These are phyloP conservation scores for Geotrichum aggregatum DNA, from an alignment of 1,139 yeast species.

Conservation along the genomic window DNA sequence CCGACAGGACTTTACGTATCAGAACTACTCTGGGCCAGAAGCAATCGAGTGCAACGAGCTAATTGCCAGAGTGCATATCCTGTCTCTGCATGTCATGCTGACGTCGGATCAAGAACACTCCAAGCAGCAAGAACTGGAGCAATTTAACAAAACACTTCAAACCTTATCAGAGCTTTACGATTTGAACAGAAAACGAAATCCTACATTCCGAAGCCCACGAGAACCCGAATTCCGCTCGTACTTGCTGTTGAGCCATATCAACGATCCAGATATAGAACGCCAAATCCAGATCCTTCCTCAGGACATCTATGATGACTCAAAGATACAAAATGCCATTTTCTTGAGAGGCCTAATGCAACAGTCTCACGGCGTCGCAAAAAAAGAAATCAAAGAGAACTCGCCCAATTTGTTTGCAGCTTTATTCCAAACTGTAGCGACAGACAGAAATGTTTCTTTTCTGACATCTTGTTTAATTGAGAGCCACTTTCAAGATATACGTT, in stretches of 20 bases:
- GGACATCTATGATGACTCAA: constrained; percentile 49
- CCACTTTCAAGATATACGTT: constrained; percentile 73
- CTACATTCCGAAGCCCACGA: constrained; percentile 50
- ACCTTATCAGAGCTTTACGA: constrained; percentile 84
- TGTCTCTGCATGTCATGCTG: constrained; percentile 84
- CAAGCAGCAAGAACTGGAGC: constrained; percentile 93
- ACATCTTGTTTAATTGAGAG: constrained; percentile 74
- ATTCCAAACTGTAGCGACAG: constrained; percentile 51
- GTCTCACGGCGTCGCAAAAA: constrained; percentile 53
- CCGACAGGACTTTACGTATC: constrained; percentile 94
- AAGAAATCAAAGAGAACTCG: constrained; percentile 51
- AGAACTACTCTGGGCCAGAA: constrained; percentile 89
- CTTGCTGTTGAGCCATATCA: constrained; percentile 69
- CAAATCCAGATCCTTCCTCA: constrained; percentile 67
- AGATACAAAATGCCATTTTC: constrained; percentile 69
- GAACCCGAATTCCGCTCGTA: constrained; percentile 95
- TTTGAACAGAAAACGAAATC: constrained; percentile 66
- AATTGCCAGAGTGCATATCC: constrained; percentile 82
- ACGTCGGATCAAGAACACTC: constrained; percentile 70
- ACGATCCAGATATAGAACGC: constrained; percentile 82
- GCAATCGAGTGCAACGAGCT: constrained; percentile 90
- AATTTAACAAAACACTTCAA: constrained; percentile 85
- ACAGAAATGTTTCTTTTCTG: constrained; percentile 59
- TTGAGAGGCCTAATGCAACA: constrained; percentile 64
- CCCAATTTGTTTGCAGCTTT: constrained; percentile 60